A percentile compares a stretch with the other conserved stretches of the same genome.
These are phyloP conservation scores for Colletotrichum sp. DNA, from an alignment of 2,329 filamentous ascomycete species.

Conservation along the genomic window DNA sequence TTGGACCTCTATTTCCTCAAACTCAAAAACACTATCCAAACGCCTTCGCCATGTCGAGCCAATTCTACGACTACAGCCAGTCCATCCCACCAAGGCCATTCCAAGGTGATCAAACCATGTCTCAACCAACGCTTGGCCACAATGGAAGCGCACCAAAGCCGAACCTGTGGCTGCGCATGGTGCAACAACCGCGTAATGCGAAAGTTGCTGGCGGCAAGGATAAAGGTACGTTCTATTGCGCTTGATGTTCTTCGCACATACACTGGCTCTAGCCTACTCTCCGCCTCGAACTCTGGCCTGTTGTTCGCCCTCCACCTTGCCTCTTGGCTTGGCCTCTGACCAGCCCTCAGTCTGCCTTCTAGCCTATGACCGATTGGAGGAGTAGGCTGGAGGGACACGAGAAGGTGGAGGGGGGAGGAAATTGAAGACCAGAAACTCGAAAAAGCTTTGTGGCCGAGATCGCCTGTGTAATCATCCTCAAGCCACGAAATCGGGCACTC, in stretches of 20 bases:
- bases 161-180: slow-evolving; percentile 36
- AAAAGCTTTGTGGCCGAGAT: background rate
- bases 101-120: background rate
- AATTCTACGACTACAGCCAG: background rate
- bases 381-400: background rate
- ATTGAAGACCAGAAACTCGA: background rate
- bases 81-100: background rate
- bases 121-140: background rate
- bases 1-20: background rate
- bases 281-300: background rate
- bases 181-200: background rate
- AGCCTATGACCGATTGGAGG: background rate
- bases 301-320: background rate
- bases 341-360: background rate
- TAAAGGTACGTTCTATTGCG: slow-evolving; percentile 60
- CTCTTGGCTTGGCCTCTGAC: background rate
- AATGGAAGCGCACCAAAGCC: background rate
- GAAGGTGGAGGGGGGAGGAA: background rate
- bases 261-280: background rate
- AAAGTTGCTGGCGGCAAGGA: slow-evolving; percentile 65
- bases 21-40: background rate
- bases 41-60: background rate
- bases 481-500: background rate
- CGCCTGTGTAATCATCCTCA: background rate
- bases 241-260: background rate